Conservation (phyloP, 2,329 filamentous ascomycete genomes). For the Alternaria ventricosa region DNA sequence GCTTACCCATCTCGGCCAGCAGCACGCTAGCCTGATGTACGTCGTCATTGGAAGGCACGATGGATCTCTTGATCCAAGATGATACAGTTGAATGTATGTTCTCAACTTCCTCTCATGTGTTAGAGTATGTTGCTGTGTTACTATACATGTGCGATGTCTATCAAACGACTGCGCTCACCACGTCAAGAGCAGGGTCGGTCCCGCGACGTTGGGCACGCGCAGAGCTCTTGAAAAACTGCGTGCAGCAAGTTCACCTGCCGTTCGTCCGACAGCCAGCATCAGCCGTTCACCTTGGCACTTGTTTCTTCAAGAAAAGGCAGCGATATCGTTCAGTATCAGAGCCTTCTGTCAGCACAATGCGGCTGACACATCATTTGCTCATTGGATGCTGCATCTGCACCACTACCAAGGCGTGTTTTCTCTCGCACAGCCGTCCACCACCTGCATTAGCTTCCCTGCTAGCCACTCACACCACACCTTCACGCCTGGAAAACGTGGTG, state of each 20-base stretch:
- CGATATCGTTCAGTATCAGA: background rate
- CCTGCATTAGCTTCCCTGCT: background rate
- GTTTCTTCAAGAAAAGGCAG: background rate
- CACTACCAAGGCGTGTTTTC: background rate
- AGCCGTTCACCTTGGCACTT: background rate
- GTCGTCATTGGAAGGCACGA: background rate
- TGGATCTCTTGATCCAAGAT: background rate
- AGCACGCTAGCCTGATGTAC: background rate
- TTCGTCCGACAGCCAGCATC: background rate
- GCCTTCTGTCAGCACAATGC: slow-evolving; percentile 4
- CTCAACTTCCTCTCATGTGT: background rate
- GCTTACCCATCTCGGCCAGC: background rate
- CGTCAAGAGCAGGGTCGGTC: background rate
- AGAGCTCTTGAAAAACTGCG: background rate
- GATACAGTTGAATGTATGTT: background rate
- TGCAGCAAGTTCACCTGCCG: background rate
- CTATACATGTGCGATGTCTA: background rate
- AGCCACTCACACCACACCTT: background rate
- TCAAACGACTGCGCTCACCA: background rate
- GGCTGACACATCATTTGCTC: slow-evolving; percentile 5
- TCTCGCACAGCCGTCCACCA: slow-evolving; percentile 1
- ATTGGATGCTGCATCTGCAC: slow-evolving; percentile 8
- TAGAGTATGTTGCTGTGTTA: background rate
- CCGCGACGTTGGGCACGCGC: background rate
- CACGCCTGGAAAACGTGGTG: background rate